A percentile compares a stretch with the other conserved stretches of the same genome.
Conservation (phyloP, 2,329 filamentous ascomycete genomes). For the Ceratocystis smalleyi region DNA sequence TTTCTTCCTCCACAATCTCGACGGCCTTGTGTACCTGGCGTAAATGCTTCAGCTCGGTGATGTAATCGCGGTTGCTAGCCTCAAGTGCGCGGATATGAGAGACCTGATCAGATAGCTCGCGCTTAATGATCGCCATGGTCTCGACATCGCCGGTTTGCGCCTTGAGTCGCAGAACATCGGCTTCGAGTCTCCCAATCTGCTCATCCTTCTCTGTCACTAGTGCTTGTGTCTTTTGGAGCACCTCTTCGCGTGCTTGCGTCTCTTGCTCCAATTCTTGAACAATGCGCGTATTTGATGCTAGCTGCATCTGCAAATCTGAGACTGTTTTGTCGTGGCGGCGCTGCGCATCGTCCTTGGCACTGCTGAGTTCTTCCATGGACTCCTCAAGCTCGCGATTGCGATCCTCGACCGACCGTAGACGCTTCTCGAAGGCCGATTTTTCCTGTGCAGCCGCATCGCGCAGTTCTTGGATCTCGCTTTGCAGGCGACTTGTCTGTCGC, state of each 20-base stretch:
- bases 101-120: constrained; percentile 81
- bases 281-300: constrained; percentile 31
- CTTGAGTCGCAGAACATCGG: constrained; percentile 68
- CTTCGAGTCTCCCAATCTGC: constrained; percentile 59
- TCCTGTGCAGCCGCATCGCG: constrained; percentile 37
- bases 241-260: constrained; percentile 37
- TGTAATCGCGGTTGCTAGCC: constrained; percentile 61
- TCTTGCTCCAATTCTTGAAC: constrained; percentile 47
- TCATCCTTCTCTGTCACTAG: constrained; percentile 53
- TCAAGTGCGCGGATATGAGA: constrained; percentile 80
- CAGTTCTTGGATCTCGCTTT: constrained; percentile 36
- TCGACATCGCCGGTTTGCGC: constrained; percentile 77
- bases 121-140: constrained; percentile 68
- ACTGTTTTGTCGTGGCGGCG: constrained; percentile 41
- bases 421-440: constrained; percentile 51
- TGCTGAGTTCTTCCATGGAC: constrained; percentile 57
- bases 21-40: constrained; percentile 73
- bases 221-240: constrained; percentile 46
- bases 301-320: constrained; percentile 38
- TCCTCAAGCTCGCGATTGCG: constrained; percentile 61
- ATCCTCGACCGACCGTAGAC: constrained; percentile 55
- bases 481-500: constrained; percentile 35
- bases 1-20: constrained; percentile 90
- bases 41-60: constrained; percentile 63
- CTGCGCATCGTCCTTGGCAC: constrained; percentile 52